A percentile compares a stretch with the other conserved stretches of the same genome.
phyloP scores from a whole-genome alignment of 1,284 basidiomycete genomes.

The Malassezia nana region DNA sequence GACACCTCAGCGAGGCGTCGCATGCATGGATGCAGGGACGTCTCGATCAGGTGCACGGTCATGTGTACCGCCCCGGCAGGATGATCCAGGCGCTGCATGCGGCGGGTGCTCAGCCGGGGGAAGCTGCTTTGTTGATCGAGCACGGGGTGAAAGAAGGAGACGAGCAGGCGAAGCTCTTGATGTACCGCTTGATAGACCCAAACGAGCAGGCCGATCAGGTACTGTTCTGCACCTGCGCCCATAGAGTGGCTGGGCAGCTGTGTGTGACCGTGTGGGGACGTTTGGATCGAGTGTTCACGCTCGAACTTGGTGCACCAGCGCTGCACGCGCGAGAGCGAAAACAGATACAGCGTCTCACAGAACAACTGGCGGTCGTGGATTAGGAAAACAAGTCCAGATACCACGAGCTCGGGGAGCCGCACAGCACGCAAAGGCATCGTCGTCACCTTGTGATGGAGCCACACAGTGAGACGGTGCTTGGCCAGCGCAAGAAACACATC shows the following conservation, averaged over 20 bases:
- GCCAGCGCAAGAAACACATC: not conserved
- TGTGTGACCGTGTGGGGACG: not conserved
- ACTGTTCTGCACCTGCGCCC: not conserved
- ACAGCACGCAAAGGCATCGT: not conserved
- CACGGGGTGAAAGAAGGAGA: not conserved
- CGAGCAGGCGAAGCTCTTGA: conserved; percentile 58
- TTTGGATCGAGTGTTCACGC: not conserved
- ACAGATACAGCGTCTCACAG: not conserved
- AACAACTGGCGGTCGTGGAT: not conserved
- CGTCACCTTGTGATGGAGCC: not conserved
- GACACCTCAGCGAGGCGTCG: conserved; percentile 61
- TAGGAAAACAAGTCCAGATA: not conserved
- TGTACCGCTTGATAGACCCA: conserved; percentile 51
- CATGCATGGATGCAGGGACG: conserved; percentile 72
- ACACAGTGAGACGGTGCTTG: not conserved
- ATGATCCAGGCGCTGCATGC: not conserved
- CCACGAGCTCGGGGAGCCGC: not conserved
- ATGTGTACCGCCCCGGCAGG: not conserved
- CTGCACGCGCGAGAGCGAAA: not conserved
- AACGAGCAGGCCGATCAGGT: not conserved
- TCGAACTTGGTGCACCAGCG: not conserved
- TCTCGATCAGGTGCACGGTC: conserved; percentile 27
- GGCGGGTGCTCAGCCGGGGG: not conserved
- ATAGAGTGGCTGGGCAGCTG: not conserved
- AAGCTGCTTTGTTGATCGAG: not conserved